A percentile compares a stretch with the other conserved stretches of the same genome.
phyloP scores from a whole-genome alignment of 257 asterid genomes.

The Gentiana macrophylla region DNA sequence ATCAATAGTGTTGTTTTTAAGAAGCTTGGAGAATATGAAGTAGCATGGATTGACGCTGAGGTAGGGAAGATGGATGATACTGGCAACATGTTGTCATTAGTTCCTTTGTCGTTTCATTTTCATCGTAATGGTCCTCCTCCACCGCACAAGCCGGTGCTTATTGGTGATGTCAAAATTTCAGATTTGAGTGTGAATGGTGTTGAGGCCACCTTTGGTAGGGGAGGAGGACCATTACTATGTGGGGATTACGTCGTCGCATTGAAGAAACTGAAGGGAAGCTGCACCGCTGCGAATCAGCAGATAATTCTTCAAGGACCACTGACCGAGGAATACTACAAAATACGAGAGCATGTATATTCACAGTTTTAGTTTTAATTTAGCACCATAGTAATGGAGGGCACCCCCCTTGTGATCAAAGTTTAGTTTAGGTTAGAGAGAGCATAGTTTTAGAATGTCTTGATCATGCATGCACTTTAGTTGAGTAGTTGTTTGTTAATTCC shows the following conservation, averaged over 20 bases:
- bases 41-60: constrained; percentile 96
- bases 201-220: constrained; percentile 8
- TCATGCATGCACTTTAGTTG: too few species aligned
- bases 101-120: constrained; percentile 38
- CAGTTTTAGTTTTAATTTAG: constrained; percentile 61
- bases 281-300: constrained; percentile 60
- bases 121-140: constrained; percentile 24
- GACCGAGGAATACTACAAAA: constrained; percentile 78
- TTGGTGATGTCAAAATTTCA: constrained; percentile 70
- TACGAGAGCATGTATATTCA: constrained; percentile 69
- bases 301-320: constrained; percentile 92
- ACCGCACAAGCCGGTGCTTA: constrained; percentile 82
- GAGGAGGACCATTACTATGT: constrained; percentile 42
- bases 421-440: too few species aligned
- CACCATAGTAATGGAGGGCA: too few species aligned
- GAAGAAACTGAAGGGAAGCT: constrained; percentile 58
- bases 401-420: constrained; percentile 7
- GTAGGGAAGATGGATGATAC: constrained; percentile 57
- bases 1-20: constrained; percentile 84
- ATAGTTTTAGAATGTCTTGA: too few species aligned
- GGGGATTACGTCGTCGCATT: constrained; percentile 74
- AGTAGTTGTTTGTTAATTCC: too few species aligned
- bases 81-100: constrained; percentile 50
- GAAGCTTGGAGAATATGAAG: constrained; percentile 96
- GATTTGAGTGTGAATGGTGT: constrained; percentile 85